Conservation (phyloP, 2,329 filamentous ascomycete genomes). For the Tolypocladium capitatum region DNA sequence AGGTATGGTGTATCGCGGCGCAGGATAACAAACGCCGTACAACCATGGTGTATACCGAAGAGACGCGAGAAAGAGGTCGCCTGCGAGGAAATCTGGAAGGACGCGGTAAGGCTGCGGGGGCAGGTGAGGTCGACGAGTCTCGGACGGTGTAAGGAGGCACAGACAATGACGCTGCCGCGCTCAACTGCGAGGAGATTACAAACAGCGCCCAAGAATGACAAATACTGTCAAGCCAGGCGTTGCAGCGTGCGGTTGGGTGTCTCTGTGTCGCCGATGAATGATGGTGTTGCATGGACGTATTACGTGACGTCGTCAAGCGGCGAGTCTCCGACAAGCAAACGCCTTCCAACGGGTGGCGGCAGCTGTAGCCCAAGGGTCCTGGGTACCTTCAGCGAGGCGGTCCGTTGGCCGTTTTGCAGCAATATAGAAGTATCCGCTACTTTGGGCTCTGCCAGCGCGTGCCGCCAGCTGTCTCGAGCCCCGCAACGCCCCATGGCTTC, state of each 20-base stretch:
- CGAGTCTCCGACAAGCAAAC: not conserved
- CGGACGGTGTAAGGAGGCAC: not conserved
- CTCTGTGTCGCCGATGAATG: not conserved
- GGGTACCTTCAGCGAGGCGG: not conserved
- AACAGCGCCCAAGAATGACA: not conserved
- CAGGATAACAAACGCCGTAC: not conserved
- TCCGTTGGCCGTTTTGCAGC: not conserved
- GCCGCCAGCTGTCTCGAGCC: not conserved
- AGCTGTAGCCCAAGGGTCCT: not conserved
- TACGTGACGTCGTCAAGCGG: not conserved
- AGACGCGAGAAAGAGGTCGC: not conserved
- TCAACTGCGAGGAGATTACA: not conserved
- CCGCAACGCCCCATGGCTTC: not conserved
- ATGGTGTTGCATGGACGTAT: not conserved
- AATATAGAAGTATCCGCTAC: not conserved
- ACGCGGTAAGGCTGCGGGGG: not conserved
- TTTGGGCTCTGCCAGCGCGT: not conserved
- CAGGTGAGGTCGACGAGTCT: not conserved
- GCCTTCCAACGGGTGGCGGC: no score
- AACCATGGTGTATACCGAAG: slow-evolving; percentile 4
- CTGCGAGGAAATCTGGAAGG: not conserved
- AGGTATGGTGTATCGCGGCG: slow-evolving; percentile 1
- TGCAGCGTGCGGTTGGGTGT: not conserved
- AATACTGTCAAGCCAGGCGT: not conserved
- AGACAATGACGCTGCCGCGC: not conserved